A percentile compares a stretch with the other conserved stretches of the same genome.
These are phyloP conservation scores for Lactifluus echinatus DNA, from an alignment of 768 basidiomycete genomes.

Conservation along the genomic window DNA sequence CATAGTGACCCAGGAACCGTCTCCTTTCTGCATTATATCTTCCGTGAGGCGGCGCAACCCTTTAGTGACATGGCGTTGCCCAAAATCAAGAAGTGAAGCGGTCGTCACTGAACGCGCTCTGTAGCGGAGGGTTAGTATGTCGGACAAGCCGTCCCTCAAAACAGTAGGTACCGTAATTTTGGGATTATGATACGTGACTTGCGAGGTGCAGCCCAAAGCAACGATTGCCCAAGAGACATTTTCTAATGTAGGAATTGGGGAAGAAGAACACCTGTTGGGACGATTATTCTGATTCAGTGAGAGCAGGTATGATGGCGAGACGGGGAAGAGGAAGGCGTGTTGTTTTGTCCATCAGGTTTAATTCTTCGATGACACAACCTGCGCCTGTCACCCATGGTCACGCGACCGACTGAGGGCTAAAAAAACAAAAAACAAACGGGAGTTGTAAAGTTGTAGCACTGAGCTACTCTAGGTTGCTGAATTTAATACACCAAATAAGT, in stretches of 20 bases:
- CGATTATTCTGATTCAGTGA: neutral
- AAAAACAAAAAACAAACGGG: no score
- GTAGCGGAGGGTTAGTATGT: neutral
- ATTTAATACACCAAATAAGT: no score
- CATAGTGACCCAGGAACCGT: slow-evolving; percentile 20
- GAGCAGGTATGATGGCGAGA: no score
- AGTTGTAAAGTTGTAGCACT: no score
- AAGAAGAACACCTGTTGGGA: neutral
- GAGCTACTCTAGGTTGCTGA: no score
- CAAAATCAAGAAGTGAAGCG: slow-evolving; percentile 8
- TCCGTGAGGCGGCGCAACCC: slow-evolving; percentile 13
- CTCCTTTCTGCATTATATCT: slow-evolving; percentile 9
- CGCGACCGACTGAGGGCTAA: no score
- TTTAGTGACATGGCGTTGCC: slow-evolving; percentile 13
- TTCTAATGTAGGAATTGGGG: neutral
- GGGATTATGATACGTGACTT: neutral
- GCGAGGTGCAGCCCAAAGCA: neutral
- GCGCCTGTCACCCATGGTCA: no score
- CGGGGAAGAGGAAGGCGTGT: no score
- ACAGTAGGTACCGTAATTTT: neutral
- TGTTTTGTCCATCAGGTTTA: no score
- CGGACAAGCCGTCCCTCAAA: neutral
- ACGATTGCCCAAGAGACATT: slow-evolving; percentile 1
- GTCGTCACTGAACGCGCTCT: slow-evolving; percentile 14
- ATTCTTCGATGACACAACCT: no score